These are phyloP conservation scores for Xylaria intraflava DNA, from an alignment of 495 filamentous ascomycete genomes.

Conservation along the genomic window DNA sequence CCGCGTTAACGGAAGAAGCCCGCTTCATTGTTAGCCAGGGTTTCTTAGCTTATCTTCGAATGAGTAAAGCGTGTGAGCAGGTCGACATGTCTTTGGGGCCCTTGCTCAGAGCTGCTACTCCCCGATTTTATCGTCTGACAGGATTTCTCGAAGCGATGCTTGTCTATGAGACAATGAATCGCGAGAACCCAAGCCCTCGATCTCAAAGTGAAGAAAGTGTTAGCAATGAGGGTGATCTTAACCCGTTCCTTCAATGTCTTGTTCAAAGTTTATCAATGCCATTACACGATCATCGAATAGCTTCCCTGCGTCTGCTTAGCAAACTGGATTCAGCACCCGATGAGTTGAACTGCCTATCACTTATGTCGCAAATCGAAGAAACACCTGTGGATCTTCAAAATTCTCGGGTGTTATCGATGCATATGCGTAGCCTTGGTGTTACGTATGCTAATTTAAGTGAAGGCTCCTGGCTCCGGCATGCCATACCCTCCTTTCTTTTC, in stretches of 20 bases:
- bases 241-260: constrained; percentile 54
- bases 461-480: constrained; percentile 58
- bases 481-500: constrained; percentile 79
- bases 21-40: constrained; percentile 52
- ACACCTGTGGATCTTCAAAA: constrained; percentile 70
- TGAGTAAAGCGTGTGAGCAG: constrained; percentile 41
- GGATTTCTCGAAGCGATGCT: constrained; percentile 63
- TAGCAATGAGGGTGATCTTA: constrained; percentile 39
- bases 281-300: constrained; percentile 62
- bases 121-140: constrained; percentile 53
- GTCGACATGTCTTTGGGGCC: constrained; percentile 50
- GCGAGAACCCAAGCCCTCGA: constrained; percentile 26
- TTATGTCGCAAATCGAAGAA: constrained; percentile 66
- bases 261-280: constrained; percentile 64
- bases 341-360: constrained; percentile 39
- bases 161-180: constrained; percentile 45
- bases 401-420: constrained; percentile 68
- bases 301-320: constrained; percentile 63
- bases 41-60: constrained; percentile 47
- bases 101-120: constrained; percentile 53
- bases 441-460: constrained; percentile 49
- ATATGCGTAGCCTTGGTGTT: constrained; percentile 67
- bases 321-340: constrained; percentile 33
- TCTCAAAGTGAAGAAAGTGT: constrained; percentile 27
- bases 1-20: constrained; percentile 49